Percentiles rank a stretch among this genome's conserved stretches.
Evolutionary conservation across 148 eudicot genomes (phyloP).

Genomic region (Nepenthes mirabilis): DNA sequence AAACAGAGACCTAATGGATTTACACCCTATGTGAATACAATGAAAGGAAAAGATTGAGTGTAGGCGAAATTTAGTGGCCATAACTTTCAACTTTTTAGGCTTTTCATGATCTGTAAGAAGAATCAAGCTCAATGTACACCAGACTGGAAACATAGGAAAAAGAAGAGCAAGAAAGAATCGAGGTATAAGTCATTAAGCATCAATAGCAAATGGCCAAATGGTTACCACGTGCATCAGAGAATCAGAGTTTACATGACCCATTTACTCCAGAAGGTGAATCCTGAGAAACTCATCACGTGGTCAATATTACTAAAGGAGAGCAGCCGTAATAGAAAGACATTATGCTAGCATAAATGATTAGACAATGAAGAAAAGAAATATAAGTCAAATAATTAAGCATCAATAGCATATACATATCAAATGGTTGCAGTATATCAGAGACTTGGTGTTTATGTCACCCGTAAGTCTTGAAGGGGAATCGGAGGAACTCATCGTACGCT

Average conservation of each 20-base stretch:
- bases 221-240: constrained; percentile 45
- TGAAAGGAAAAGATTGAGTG: no score
- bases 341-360: not conserved
- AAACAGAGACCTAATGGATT: not conserved
- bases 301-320: not conserved
- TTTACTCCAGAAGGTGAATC: constrained; percentile 94
- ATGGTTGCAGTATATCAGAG: constrained; percentile 37
- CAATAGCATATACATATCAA: not conserved
- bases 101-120: no score
- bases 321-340: not conserved
- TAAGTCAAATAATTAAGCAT: not conserved
- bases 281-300: constrained; percentile 75
- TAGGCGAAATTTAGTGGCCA: no score
- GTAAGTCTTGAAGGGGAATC: constrained; percentile 96
- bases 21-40: no score
- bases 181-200: not conserved
- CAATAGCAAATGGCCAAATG: not conserved
- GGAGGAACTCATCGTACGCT: constrained; percentile 76
- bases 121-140: no score
- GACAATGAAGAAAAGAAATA: not conserved
- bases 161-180: not conserved
- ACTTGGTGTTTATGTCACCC: constrained; percentile 83
- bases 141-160: no score
- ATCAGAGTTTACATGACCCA: constrained; percentile 86
- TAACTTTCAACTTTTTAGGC: no score